A percentile compares a stretch with the other conserved stretches of the same genome.
phyloP scores from a whole-genome alignment of 1,139 yeast species.

The Barnettozyma hawaiiensis region DNA sequence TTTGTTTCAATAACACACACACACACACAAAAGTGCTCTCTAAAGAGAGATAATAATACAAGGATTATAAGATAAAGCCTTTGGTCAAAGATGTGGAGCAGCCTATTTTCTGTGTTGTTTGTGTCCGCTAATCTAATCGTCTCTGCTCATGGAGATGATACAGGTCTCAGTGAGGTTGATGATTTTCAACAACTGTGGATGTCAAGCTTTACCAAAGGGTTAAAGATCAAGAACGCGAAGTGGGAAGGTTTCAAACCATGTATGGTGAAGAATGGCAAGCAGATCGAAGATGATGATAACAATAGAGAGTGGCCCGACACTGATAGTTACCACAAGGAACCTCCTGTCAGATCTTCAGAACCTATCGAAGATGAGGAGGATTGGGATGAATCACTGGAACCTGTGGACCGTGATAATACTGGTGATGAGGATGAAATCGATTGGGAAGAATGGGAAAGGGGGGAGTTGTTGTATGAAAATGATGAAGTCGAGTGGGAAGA shows the following conservation, averaged over 20 bases:
- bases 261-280: background rate
- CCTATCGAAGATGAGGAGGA: too few species aligned
- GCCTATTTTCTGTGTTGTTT: background rate
- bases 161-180: background rate
- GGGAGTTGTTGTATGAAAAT: conserved; percentile 3
- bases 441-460: conserved; percentile 3
- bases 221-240: conserved; percentile 1
- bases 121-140: background rate
- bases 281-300: background rate
- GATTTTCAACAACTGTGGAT: conserved; percentile 1
- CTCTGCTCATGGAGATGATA: background rate
- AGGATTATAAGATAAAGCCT: too few species aligned
- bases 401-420: background rate
- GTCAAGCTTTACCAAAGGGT: conserved; percentile 1
- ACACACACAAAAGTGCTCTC: too few species aligned
- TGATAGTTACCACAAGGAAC: background rate
- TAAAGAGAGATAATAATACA: too few species aligned
- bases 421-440: background rate
- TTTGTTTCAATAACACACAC: too few species aligned
- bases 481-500: background rate
- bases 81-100: background rate
- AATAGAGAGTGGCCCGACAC: background rate
- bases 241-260: conserved; percentile 8
- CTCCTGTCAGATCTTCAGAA: background rate
- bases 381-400: background rate